Conservation (phyloP, 2,329 filamentous ascomycete genomes). For the Dactylella cylindrospora region DNA sequence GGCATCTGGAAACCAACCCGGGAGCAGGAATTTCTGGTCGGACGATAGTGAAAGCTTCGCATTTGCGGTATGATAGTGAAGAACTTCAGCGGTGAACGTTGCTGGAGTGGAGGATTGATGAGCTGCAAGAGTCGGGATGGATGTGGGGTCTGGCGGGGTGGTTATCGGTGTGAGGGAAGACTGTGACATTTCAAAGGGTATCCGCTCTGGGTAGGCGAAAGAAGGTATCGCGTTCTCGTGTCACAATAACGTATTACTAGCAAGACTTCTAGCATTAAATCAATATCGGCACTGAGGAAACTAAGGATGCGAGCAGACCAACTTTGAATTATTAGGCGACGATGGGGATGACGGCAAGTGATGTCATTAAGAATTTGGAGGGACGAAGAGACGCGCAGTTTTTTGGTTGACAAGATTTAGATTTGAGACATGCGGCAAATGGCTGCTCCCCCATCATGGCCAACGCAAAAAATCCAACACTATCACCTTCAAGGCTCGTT, state of each 20-base stretch:
- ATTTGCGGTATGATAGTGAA: slow-evolving; percentile 26
- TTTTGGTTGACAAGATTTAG: no score
- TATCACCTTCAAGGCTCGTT: no score
- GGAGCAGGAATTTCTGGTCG: slow-evolving; percentile 38
- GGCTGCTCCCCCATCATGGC: no score
- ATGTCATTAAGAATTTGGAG: no score
- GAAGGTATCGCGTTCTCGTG: not conserved
- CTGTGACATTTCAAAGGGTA: slow-evolving; percentile 42
- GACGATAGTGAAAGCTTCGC: slow-evolving; percentile 38
- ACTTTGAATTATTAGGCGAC: no score
- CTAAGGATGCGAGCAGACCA: no score
- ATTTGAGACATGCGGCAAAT: no score
- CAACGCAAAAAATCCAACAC: slow-evolving; percentile 30
- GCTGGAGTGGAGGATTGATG: slow-evolving; percentile 40
- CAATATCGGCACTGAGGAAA: not conserved
- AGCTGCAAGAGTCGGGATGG: slow-evolving; percentile 34
- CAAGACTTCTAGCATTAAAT: no score
- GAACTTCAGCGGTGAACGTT: slow-evolving; percentile 33
- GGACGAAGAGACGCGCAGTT: no score
- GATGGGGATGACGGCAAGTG: no score
- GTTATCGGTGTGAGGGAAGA: slow-evolving; percentile 30
- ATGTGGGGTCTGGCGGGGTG: slow-evolving; percentile 14
- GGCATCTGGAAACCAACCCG: slow-evolving; percentile 35
- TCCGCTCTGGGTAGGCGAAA: no score
- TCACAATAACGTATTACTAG: no score